Percentiles rank a stretch among this genome's conserved stretches.
These are phyloP conservation scores for Colletotrichum aenigma DNA, from an alignment of 2,329 filamentous ascomycete species.

Conservation along the genomic window DNA sequence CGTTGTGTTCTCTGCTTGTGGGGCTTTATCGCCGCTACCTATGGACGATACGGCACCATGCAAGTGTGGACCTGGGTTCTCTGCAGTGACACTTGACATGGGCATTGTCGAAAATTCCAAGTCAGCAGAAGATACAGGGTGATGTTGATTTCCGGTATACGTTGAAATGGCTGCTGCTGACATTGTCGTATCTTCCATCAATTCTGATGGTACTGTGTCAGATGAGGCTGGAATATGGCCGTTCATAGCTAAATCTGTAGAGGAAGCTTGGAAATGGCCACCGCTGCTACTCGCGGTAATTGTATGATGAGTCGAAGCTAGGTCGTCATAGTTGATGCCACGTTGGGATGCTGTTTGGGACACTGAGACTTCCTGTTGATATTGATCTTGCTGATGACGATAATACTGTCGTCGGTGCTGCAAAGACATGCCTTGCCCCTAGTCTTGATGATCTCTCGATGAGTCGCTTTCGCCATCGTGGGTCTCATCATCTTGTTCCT, in stretches of 20 bases:
- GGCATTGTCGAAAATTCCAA: not conserved
- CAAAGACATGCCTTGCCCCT: not conserved
- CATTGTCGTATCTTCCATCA: not conserved
- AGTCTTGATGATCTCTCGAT: not conserved
- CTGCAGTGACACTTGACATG: not conserved
- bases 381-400: not conserved
- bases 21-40: not conserved
- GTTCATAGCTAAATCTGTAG: not conserved
- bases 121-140: not conserved
- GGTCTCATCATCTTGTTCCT: not conserved
- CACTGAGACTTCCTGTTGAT: not conserved
- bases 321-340: not conserved
- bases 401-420: not conserved
- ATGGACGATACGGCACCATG: not conserved
- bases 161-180: not conserved
- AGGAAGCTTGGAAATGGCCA: not conserved
- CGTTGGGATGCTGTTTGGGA: not conserved
- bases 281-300: not conserved
- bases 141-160: not conserved
- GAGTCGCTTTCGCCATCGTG: not conserved
- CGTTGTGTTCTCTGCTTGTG: not conserved
- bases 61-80: not conserved
- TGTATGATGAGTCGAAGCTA: not conserved
- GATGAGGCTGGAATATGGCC: not conserved
- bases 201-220: not conserved